These are phyloP conservation scores for Sphaerulina musiva DNA, from an alignment of 2,329 filamentous ascomycete genomes.

Conservation along the genomic window DNA sequence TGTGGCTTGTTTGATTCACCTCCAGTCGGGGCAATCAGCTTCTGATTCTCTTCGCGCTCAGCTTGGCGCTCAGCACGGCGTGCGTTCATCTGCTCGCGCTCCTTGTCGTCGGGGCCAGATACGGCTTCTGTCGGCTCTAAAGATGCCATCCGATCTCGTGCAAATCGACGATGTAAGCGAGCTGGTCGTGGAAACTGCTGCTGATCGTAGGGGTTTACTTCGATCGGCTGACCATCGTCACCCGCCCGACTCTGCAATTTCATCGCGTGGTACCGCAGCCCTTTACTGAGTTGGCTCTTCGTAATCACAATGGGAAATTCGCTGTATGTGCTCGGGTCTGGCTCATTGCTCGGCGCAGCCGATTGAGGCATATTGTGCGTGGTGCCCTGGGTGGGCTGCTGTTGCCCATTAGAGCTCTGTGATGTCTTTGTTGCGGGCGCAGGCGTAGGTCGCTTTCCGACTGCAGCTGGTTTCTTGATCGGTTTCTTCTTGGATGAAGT, in stretches of 20 bases:
- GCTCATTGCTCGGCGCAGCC: slow-evolving; percentile 17
- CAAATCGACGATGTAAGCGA: slow-evolving; percentile 81
- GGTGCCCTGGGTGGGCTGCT: slow-evolving; percentile 11
- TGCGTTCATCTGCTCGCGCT: slow-evolving; percentile 53
- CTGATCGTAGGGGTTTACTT: slow-evolving; percentile 64
- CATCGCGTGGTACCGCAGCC: slow-evolving; percentile 80
- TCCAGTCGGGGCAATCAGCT: slow-evolving; percentile 82
- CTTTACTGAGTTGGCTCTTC: slow-evolving; percentile 71
- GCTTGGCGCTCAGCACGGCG: slow-evolving; percentile 72
- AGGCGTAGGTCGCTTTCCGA: slow-evolving; percentile 11
- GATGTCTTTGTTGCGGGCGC: slow-evolving; percentile 8
- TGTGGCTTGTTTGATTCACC: slow-evolving; percentile 53
- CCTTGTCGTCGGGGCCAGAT: slow-evolving; percentile 55
- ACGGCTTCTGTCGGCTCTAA: slow-evolving; percentile 28
- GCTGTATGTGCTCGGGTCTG: slow-evolving; percentile 23
- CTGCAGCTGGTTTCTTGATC: slow-evolving; percentile 18
- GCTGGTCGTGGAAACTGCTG: slow-evolving; percentile 82
- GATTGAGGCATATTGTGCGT: slow-evolving; percentile 9
- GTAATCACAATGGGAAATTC: slow-evolving; percentile 73
- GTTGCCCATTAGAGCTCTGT: slow-evolving; percentile 8
- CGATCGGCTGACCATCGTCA: slow-evolving; percentile 22
- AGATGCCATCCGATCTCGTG: slow-evolving; percentile 53
- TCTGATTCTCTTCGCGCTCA: slow-evolving; percentile 77
- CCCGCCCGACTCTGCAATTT: slow-evolving; percentile 58
- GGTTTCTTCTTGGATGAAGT: slow-evolving; percentile 33